Evolutionary conservation across 2,329 filamentous ascomycete species (phyloP), one percentile per base, ranked within the genome.

Genomic region (Biscogniauxia marginata): DNA sequence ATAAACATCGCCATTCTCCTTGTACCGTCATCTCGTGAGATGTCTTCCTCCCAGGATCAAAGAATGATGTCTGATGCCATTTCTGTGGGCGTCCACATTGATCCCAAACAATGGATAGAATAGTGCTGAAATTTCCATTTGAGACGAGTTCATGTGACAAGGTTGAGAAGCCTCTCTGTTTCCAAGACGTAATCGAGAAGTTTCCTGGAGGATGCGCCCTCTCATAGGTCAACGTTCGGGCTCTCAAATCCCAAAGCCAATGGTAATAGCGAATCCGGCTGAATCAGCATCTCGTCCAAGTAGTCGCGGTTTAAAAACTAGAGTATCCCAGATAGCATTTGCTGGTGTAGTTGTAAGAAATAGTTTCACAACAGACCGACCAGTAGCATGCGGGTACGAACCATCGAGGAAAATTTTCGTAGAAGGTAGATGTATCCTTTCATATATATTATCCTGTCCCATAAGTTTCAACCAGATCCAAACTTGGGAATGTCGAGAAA

Each of bases 111-210:
- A 62, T 47, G 0, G 63, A 65, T 2, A 65, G 19, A 0, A 67
- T 16, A 1, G 57, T 22, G 3, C 46, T 53, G 21, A 61, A 25
- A 4, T 21, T 48, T 1, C 50, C 54, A 21, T 46, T 46, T 3
- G 63, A 61, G 19, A 67, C 45, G 0, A 65, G 34, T 19, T 60
- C 50, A 50, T 65, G 62, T 0, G 65, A 63, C 1, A 51, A 3
- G 0, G 46, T 53, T n/a, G 48, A 53, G 0, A 9, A 2, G 1
- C 30, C 22, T 23, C 46, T 49, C 16, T 8, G 0, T n/a, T 56
- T 58, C 9, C 64, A 13, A 4, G 49, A 5, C 0, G 46, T 16
- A 1, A 61, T 53, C 0, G 30, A 44, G 23, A 61, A 44, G 2
- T 50, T 18, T 1, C 34, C 56, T 2, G 58, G 22, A 7, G 48